Conservation (phyloP, 2,329 filamentous ascomycete species). For the Setomelanomma holmii region DNA sequence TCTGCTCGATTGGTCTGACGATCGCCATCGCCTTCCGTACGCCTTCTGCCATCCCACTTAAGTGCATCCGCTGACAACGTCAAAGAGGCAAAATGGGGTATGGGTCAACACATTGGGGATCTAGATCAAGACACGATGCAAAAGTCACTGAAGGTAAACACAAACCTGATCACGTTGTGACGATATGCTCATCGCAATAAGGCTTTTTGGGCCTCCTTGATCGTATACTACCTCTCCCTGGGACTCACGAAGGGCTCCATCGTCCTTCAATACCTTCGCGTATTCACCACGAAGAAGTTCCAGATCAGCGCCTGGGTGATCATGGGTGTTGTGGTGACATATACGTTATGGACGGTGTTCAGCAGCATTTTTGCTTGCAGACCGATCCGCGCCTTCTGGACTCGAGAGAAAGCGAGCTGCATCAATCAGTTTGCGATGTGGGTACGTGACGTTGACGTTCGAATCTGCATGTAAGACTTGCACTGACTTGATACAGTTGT, state of each 20-base stretch:
- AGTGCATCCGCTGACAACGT: conserved; percentile 13
- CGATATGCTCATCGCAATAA: conserved; percentile 11
- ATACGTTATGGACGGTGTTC: conserved; percentile 42
- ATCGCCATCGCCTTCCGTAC: conserved; percentile 38
- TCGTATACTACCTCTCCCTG: conserved; percentile 43
- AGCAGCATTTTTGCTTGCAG: conserved; percentile 42
- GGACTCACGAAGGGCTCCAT: conserved; percentile 44
- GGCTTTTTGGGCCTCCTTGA: conserved; percentile 43
- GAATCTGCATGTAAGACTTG: no score
- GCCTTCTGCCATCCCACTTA: conserved; percentile 5
- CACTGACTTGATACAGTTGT: no score
- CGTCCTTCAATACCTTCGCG: conserved; percentile 40
- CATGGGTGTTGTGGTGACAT: conserved; percentile 34
- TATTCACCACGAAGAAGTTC: conserved; percentile 40
- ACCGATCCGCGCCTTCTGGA: conserved; percentile 45
- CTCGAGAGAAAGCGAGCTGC: conserved; percentile 34
- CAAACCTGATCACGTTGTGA: neutral
- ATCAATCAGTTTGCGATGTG: conserved; percentile 41
- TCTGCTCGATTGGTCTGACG: conserved; percentile 37
- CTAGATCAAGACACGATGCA: conserved; percentile 20
- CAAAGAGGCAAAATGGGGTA: conserved; percentile 38
- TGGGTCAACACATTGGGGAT: conserved; percentile 33
- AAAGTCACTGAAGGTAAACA: conserved; percentile 33
- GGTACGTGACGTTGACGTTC: no score
- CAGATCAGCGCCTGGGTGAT: conserved; percentile 30